Conservation (phyloP, 768 basidiomycete genomes). For the Phanerochaete sordida region DNA sequence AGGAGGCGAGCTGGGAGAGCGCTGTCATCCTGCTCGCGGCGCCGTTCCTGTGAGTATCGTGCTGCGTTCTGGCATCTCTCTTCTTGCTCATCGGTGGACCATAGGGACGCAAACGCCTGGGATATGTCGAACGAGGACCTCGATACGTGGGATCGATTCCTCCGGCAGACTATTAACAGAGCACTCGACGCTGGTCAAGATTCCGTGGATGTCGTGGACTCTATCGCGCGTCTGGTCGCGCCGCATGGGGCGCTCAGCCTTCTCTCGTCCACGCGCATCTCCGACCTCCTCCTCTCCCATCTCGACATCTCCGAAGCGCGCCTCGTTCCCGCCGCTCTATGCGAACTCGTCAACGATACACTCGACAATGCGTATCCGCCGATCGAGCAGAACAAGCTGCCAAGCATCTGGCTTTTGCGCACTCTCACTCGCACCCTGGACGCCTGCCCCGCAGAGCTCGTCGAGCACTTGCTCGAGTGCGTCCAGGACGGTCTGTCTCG, state of each 20-base stretch:
- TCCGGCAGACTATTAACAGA: constrained; percentile 47
- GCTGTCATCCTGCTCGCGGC: constrained; percentile 49
- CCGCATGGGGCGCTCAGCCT: constrained; percentile 36
- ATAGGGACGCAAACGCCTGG: constrained; percentile 36
- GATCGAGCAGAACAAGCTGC: constrained; percentile 46
- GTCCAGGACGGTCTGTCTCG: constrained; percentile 51
- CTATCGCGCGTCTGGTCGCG: constrained; percentile 46
- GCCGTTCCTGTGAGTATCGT: constrained; percentile 56
- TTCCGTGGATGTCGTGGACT: constrained; percentile 48
- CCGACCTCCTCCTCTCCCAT: constrained; percentile 58
- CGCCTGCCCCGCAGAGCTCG: constrained; percentile 46
- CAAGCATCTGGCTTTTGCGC: constrained; percentile 59
- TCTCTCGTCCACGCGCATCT: constrained; percentile 46
- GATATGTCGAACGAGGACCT: constrained; percentile 52
- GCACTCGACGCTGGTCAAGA: constrained; percentile 63
- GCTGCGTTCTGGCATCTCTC: neutral
- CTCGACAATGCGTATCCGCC: constrained; percentile 67
- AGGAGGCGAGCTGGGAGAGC: constrained; percentile 49
- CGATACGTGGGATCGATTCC: constrained; percentile 55
- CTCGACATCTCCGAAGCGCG: constrained; percentile 48
- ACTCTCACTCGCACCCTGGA: constrained; percentile 54
- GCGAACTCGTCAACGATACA: constrained; percentile 60
- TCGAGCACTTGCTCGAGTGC: constrained; percentile 41
- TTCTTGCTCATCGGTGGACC: neutral
- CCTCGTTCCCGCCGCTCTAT: constrained; percentile 48